Base-by-base conservation (phyloP, 2,329 filamentous ascomycete species). In the Epichloe gansuensis region DNA sequence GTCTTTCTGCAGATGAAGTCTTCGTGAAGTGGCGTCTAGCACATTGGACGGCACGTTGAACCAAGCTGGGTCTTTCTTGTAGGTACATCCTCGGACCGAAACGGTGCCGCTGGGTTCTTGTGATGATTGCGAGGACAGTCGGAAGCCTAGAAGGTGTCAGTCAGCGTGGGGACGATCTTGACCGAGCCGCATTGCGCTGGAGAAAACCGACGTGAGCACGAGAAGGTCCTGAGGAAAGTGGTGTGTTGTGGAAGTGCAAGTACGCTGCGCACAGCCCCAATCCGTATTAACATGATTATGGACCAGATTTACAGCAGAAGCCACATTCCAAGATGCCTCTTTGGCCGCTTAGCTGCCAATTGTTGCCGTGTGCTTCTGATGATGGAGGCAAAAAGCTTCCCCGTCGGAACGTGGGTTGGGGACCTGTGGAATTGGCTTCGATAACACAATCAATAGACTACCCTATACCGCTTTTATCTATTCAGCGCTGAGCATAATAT, bases 1-100 rank as follows among this genome's bases (percentile, higher is more conserved):
- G 68, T 95, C 84, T 56, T 84, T 80, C 64, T 93, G 83, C n/a
- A 95, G 78, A 69, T 98, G 93, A n/a, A 98, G 76, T 52, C 80
- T 82, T 56, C 89, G 85, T 46, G 82, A 77, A 47, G 94, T 78
- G 53, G 87, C 82, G 23, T 82, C 74, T 47, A 90, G 72, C 57
- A 98, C 91, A 52, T 83, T 85, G 28, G 78, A 62, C 3, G 91
- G 83, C 13, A 87, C 77, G 69, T 98, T 98, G 69, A 86, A 93
- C 86, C 89, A 96, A 50, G 77, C 69, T 52, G 77, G 69, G 65
- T 97, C 90, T 17, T 78, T 83, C 17, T 71, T 64, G 67, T 90
- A 90, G 9, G 69, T 70, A 56, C 75, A 76, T 57, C 79, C 83
- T 59, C 83, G 79, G 57, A 93, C 77, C 7, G 51, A 51, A 13